A percentile compares a stretch with the other conserved stretches of the same genome.
Conservation (phyloP, 768 basidiomycete genomes). For the Lyophyllum semitale region DNA sequence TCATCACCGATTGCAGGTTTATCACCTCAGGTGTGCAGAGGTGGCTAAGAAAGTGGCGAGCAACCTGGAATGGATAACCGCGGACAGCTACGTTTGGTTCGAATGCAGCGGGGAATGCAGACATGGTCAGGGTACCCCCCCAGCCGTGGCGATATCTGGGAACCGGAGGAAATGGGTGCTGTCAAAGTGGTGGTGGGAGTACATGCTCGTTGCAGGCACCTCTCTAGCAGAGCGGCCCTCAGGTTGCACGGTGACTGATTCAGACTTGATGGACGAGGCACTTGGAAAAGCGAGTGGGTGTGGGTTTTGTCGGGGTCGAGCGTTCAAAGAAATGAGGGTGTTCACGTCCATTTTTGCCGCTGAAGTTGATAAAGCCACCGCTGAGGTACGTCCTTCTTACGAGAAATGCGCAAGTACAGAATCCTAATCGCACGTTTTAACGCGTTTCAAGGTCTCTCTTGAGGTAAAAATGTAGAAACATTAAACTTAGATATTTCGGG, state of each 20-base stretch:
- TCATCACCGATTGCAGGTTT: conserved; percentile 30
- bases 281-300: conserved; percentile 19
- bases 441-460: not conserved
- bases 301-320: conserved; percentile 14
- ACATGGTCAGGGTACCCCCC: not conserved
- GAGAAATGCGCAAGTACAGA: not conserved
- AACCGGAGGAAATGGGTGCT: conserved; percentile 12
- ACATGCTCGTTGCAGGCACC: conserved; percentile 16
- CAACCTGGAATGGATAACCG: conserved; percentile 20
- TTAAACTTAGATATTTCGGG: not conserved
- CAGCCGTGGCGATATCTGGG: conserved; percentile 12
- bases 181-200: conserved; percentile 23
- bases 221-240: conserved; percentile 18
- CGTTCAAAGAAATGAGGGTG: conserved; percentile 17
- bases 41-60: conserved; percentile 12
- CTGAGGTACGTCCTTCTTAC: conserved; percentile 10
- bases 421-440: not conserved
- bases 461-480: not conserved
- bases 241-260: conserved; percentile 13
- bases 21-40: conserved; percentile 28
- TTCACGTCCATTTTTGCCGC: conserved; percentile 16
- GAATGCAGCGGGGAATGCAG: conserved; percentile 15
- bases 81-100: conserved; percentile 16
- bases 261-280: conserved; percentile 15
- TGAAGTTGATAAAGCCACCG: conserved; percentile 18